These are phyloP conservation scores for Leccinum longicurvipes DNA, from an alignment of 768 basidiomycete species.

Conservation along the genomic window DNA sequence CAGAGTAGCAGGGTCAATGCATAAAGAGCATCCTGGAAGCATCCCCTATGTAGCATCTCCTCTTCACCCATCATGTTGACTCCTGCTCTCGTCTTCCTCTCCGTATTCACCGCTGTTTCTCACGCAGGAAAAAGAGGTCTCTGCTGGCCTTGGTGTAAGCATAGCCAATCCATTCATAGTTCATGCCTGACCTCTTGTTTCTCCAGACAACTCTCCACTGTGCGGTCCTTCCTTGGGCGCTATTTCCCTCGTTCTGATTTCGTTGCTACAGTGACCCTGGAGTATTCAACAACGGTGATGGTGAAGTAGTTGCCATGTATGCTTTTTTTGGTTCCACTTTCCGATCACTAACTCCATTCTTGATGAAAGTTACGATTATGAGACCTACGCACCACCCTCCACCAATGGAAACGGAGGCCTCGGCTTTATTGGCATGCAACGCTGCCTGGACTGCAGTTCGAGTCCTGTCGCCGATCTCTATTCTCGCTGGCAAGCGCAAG, in stretches of 20 bases:
- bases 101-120: constrained; percentile 15
- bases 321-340: neutral
- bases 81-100: constrained; percentile 15
- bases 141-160: constrained; percentile 36
- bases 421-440: constrained; percentile 39
- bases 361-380: constrained; percentile 34
- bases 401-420: constrained; percentile 36
- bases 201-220: constrained; percentile 30
- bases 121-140: constrained; percentile 39
- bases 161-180: neutral
- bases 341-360: neutral
- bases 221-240: constrained; percentile 9
- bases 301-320: constrained; percentile 35
- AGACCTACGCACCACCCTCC: constrained; percentile 34
- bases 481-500: constrained; percentile 31
- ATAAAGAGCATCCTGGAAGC: constrained; percentile 9
- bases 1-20: no score
- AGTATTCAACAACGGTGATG: constrained; percentile 31
- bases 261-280: constrained; percentile 24
- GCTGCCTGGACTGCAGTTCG: constrained; percentile 35
- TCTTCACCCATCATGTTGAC: constrained; percentile 15
- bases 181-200: neutral
- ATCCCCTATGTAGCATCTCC: neutral
- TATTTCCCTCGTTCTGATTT: neutral
- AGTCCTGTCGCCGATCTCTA: constrained; percentile 33